A percentile compares a stretch with the other conserved stretches of the same genome.
Evolutionary conservation across 1,139 yeast species (phyloP).

Genomic region (Taphrina sp.): DNA sequence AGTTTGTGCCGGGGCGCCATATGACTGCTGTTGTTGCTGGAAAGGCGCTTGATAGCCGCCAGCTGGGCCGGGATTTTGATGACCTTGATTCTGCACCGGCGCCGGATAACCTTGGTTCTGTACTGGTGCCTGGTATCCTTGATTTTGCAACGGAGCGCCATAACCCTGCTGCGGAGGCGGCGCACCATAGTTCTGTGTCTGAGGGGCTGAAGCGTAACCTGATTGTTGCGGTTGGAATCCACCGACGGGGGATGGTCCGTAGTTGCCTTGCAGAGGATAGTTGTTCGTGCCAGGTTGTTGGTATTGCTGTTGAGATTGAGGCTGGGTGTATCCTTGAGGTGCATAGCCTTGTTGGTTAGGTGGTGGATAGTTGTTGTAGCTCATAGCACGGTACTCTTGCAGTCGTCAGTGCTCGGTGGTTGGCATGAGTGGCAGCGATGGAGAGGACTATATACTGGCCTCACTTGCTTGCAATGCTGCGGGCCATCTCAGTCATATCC

Average conservation of each 20-base stretch:
- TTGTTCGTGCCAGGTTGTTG: background rate
- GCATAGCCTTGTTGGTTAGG: conserved; percentile 6
- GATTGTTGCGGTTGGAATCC: background rate
- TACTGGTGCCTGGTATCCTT: conserved; percentile 5
- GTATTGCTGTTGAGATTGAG: conserved; percentile 1
- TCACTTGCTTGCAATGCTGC: too few species aligned
- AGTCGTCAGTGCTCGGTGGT: too few species aligned
- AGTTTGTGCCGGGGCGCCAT: too few species aligned
- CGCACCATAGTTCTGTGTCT: conserved; percentile 6
- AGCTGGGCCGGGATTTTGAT: background rate
- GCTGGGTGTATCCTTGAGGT: conserved; percentile 2
- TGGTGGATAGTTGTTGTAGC: conserved; percentile 16
- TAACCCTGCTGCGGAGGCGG: conserved; percentile 26
- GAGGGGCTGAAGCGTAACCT: background rate
- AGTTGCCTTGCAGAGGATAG: background rate
- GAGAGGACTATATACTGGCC: too few species aligned
- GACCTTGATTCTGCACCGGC: conserved; percentile 18
- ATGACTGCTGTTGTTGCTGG: conserved; percentile 28
- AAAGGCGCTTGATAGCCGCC: conserved; percentile 23
- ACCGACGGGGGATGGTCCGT: background rate
- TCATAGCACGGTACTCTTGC: too few species aligned
- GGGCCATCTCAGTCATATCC: too few species aligned
- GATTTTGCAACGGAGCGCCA: conserved; percentile 3
- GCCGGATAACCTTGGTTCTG: conserved; percentile 16
- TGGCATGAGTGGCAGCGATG: too few species aligned